Evolutionary conservation across 2,329 filamentous ascomycete genomes (phyloP), one percentile per base, ranked within the genome.

Genomic region (Colletotrichum navitas): DNA sequence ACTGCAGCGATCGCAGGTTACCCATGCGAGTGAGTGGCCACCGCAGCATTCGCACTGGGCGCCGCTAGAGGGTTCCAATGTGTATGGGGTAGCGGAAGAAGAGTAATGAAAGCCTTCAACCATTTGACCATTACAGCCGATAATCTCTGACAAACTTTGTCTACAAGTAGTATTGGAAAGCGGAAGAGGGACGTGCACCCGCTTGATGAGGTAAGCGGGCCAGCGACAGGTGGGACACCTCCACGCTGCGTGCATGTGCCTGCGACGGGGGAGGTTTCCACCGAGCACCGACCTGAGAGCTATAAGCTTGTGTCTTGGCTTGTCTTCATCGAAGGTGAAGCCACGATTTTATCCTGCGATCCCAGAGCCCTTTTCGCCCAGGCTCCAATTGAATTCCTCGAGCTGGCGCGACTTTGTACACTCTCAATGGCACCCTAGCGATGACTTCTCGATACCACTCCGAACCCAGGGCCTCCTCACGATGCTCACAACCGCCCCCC

Each of bases 21-120:
- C 90, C 90, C 86, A 78, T 85, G 85, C 86, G 89, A 91, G 89
- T 91, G 88, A 85, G 82, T 80, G 81, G 78, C 85, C 89, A 89
- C 89, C 90, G 88, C 88, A 76, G 85, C 88, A 86, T 91, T 92
- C 90, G 89, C 84, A 83, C 87, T 89, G 90, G 90, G 88, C 90
- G 88, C 86, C 86, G 82, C 83, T 79, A 80, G 78, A 82, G 83
- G 85, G 84, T 84, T 85, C 85, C 86, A 74, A 87, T 82, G 85
- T 87, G 83, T 83, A 85, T 87, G 87, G 86, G 84, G 82, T 80
- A 83, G 80, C 80, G 80, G 79, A 78, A 78, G 80, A 81, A 86
- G 85, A 82, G 78, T 84, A 83, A 78, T 80, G 85, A 87, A 84
- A 82, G 85, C 83, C 87, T 90, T 87, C 88, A 82, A 71, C 84